Percentiles rank a stretch among this genome's conserved stretches.
Evolutionary conservation across 169 alveolate species (phyloP).

Genomic region (Cryptosporidium xiaoi): DNA sequence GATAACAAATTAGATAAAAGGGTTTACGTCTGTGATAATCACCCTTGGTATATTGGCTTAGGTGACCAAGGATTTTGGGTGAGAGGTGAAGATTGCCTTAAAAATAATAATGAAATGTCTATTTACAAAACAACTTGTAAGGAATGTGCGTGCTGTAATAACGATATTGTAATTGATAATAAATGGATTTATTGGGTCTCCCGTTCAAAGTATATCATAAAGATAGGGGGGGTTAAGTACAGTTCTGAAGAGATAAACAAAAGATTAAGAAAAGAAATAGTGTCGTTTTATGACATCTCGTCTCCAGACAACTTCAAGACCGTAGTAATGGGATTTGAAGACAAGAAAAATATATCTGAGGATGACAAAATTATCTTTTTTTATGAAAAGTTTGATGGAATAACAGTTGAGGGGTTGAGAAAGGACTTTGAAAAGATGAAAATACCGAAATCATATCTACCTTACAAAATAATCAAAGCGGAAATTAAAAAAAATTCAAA

Average conservation of each 20-base stretch:
- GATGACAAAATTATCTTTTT: conserved; percentile 51
- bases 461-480: conserved; percentile 24
- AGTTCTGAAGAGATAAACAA: conserved; percentile 73
- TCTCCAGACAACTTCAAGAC: conserved; percentile 6
- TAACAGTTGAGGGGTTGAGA: background rate
- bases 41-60: conserved; percentile 71
- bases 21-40: conserved; percentile 17
- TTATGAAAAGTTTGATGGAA: conserved; percentile 19
- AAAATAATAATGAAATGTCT: background rate
- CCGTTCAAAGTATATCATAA: conserved; percentile 70
- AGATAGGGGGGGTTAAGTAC: conserved; percentile 80
- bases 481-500: conserved; percentile 32
- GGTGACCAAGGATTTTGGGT: conserved; percentile 71
- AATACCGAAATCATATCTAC: conserved; percentile 18
- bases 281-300: background rate
- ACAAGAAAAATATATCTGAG: conserved; percentile 33
- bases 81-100: background rate
- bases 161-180: conserved; percentile 10
- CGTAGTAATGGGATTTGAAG: conserved; percentile 23
- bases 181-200: conserved; percentile 75
- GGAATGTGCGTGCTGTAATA: conserved; percentile 25
- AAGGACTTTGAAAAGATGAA: background rate
- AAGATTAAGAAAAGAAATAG: conserved; percentile 36
- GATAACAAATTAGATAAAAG: background rate
- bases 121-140: background rate